A percentile compares a stretch with the other conserved stretches of the same genome.
These are phyloP conservation scores for Arabidopsis suecica DNA, from an alignment of 345 rosid species.

Conservation along the genomic window DNA sequence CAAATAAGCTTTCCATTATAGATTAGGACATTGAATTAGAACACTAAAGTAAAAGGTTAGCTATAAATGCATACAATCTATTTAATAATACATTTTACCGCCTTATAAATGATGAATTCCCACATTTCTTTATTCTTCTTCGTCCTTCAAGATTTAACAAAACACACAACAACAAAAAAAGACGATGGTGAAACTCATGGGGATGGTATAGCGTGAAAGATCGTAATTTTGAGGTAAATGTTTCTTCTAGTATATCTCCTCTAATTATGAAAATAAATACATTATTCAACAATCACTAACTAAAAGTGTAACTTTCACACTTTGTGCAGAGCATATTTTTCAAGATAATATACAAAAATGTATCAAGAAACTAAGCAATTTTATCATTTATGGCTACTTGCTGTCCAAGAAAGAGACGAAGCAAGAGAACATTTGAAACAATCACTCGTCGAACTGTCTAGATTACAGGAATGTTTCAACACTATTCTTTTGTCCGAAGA, in stretches of 20 bases:
- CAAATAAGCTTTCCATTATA: slow-evolving; percentile 3
- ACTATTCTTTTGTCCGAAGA: slow-evolving; percentile 20
- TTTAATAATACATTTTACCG: neutral
- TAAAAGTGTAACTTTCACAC: neutral
- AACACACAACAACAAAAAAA: neutral
- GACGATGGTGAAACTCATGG: neutral
- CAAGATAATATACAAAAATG: slow-evolving; percentile 18
- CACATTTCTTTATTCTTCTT: neutral
- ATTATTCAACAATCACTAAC: neutral
- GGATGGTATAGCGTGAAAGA: slow-evolving; percentile 1
- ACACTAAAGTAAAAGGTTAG: neutral
- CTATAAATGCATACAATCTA: slow-evolving; percentile 2
- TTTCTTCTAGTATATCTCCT: neutral
- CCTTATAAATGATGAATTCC: neutral
- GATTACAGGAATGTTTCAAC: slow-evolving; percentile 18
- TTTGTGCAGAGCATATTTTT: neutral
- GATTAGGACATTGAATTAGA: neutral
- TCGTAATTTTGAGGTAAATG: slow-evolving; percentile 9
- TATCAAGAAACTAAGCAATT: slow-evolving; percentile 11
- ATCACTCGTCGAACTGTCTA: slow-evolving; percentile 12
- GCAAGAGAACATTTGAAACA: slow-evolving; percentile 31
- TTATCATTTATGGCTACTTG: slow-evolving; percentile 17
- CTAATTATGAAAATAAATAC: neutral
- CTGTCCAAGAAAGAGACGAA: slow-evolving; percentile 42
- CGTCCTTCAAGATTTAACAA: neutral